Base-by-base conservation (phyloP, 208 protist species). In the Kentomonas sorsogonicus region DNA sequence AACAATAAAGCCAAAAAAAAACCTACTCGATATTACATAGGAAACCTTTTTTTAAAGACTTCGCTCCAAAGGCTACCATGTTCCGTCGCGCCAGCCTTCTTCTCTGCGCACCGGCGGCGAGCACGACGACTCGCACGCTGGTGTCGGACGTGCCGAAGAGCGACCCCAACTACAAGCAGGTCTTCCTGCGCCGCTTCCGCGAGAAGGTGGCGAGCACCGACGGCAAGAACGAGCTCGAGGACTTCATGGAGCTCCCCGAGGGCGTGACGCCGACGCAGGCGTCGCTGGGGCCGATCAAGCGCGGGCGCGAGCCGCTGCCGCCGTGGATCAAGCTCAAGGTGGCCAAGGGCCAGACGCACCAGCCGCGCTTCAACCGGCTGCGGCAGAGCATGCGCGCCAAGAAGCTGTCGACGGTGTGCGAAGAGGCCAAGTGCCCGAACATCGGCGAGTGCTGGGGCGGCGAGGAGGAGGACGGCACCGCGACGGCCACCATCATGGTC, bases 401-500 rank as follows among this genome's bases (percentile, higher is more conserved):
- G 59, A 81, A 87, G 43, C 79, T 96, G 5, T 88, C 88, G 10
- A 96, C 91, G 1, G 88, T 96, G 27, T 96, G 91, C 53, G 84
- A 96, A 53, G 88, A 96, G 70, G 97, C 97, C n/a, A 96, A 97
- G 54, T 99, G 97, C 75, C 97, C 97, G 2, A 99, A 99, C 76
- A 98, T 98, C 69, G 96, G 96, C 16, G 97, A 99, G 74, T 99
- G 97, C 82, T 99, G 97, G 97, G 95, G 95, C 34, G 97, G 69
- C 54, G 74, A 69, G 13, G 79, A 83, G 48, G 72, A 93, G 52
- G 72, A 97, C 33, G 74, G 84, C 44, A 74, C 72, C 13, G 94
- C 92, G 13, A 99, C 97, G 5, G 97, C 97, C 18, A 99, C 97
- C 3, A 99, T 99, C 65, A 99, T 99, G 97, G 70, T 99, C 31